Percentiles rank a stretch among this genome's conserved stretches.
Evolutionary conservation across 148 eudicot species (phyloP).

Genomic region (Chenopodium quinoa): DNA sequence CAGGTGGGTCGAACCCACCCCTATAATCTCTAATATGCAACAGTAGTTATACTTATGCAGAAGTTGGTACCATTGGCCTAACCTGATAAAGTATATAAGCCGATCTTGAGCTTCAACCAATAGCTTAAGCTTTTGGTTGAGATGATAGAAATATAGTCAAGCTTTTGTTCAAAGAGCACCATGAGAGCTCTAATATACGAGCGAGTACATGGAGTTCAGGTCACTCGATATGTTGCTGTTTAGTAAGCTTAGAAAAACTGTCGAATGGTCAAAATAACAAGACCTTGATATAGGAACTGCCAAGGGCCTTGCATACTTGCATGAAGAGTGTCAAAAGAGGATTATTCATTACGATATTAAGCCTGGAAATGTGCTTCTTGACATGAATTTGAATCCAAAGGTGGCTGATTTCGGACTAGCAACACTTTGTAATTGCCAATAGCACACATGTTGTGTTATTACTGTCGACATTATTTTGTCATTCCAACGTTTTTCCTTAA

Average conservation of each 20-base stretch:
- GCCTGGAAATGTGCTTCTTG: slow-evolving; percentile 31
- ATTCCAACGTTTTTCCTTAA: too few relatives aligned
- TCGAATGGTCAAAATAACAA: slow-evolving; percentile 18
- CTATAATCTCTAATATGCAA: too few relatives aligned
- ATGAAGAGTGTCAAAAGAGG: slow-evolving; percentile 28
- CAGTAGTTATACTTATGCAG: not conserved
- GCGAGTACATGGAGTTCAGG: slow-evolving; percentile 19
- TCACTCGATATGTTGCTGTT: slow-evolving; percentile 24
- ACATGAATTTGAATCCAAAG: slow-evolving; percentile 24
- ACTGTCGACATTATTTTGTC: too few relatives aligned
- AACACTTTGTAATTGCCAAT: slow-evolving; percentile 12
- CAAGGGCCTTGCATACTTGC: slow-evolving; percentile 26
- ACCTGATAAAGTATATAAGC: not conserved
- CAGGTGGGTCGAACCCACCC: too few relatives aligned
- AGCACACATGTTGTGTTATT: slow-evolving; percentile 25
- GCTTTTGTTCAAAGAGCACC: slow-evolving; percentile 24
- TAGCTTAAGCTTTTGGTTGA: too few relatives aligned
- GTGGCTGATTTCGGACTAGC: slow-evolving; percentile 34
- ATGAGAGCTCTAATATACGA: slow-evolving; percentile 34
- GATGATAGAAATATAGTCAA: slow-evolving; percentile 29
- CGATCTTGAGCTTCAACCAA: too few relatives aligned
- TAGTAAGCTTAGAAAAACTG: not conserved
- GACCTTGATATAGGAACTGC: slow-evolving; percentile 30
- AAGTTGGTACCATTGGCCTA: slow-evolving; percentile 28
- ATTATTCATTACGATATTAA: slow-evolving; percentile 35